Evolutionary conservation across 495 filamentous ascomycete species (phyloP).

Genomic region (Choiromyces venosus): DNA sequence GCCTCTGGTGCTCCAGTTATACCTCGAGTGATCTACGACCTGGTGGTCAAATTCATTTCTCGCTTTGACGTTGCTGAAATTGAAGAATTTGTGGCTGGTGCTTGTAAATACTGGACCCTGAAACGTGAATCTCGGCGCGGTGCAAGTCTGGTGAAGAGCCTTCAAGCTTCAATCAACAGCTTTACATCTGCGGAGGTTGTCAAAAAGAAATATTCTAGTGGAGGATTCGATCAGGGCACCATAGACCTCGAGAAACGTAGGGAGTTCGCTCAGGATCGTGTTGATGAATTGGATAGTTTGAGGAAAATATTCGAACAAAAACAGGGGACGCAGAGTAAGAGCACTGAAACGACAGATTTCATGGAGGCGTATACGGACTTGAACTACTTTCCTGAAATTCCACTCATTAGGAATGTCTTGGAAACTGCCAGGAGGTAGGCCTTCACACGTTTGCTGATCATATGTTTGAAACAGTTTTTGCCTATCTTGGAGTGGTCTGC

Average conservation of each 20-base stretch:
- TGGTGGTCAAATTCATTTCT: constrained; percentile 69
- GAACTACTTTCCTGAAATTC: constrained; percentile 82
- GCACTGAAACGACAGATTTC: constrained; percentile 68
- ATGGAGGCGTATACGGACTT: constrained; percentile 72
- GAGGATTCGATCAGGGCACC: constrained; percentile 71
- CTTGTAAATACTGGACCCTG: constrained; percentile 94
- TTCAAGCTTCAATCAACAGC: constrained; percentile 72
- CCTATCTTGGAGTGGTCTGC: constrained; percentile 1
- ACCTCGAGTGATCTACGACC: constrained; percentile 73
- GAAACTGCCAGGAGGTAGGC: constrained; percentile 63
- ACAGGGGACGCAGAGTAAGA: constrained; percentile 65
- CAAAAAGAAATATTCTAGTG: constrained; percentile 80
- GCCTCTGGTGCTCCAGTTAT: constrained; percentile 94
- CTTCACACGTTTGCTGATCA: constrained; percentile 10
- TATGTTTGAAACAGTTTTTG: neutral
- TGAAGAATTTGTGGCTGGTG: constrained; percentile 85
- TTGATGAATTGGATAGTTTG: constrained; percentile 69
- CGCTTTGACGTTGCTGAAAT: constrained; percentile 77
- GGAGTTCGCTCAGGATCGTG: constrained; percentile 73
- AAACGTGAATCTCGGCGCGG: constrained; percentile 90
- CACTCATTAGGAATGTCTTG: constrained; percentile 70
- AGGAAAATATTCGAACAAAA: constrained; percentile 61
- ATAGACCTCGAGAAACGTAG: constrained; percentile 72
- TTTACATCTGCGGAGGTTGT: constrained; percentile 97
- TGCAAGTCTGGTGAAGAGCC: constrained; percentile 80